Evolutionary conservation across 2,329 filamentous ascomycete genomes (phyloP), one percentile per base, ranked within the genome.

Genomic region (Cladosporium austrohemisphaericum): DNA sequence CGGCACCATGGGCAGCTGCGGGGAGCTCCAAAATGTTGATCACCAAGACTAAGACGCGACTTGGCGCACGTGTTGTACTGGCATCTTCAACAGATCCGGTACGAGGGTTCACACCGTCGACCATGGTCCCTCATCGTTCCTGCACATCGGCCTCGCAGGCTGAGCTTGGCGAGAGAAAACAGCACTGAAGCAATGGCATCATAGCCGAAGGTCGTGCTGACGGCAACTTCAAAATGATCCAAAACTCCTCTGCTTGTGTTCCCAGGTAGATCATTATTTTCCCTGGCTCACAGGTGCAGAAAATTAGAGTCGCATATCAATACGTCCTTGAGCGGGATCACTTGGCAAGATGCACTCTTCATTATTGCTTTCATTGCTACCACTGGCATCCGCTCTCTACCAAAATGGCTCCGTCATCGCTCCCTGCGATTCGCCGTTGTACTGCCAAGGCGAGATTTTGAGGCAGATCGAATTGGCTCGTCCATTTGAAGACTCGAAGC

Each of bases 401-500:
- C 69, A 71, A 56, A 81, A 85, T 64, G 82, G 80, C 56, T 76
- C 76, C 3, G 70, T 81, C 32, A 73, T 78, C 51, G 79, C 82
- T 2, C 82, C 83, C 1, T 86, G 83, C 66, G 79, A 85, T 61
- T 85, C 82, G 7, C 76, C 80, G 13, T 71, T 86, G 16, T 86
- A 86, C 66, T 86, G 83, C 61, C 75, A 81, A 55, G 83, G 83
- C 40, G 78, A 84, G 0, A 73, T 86, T 10, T 72, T 86, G 2
- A 72, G 75, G 52, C 73, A 80, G 54, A 76, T 86, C 40, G 76
- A 86, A 68, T 70, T 85, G 8, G 83, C 83, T 2, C 71, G 70
- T 19, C 82, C 82, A 0, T 86, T 85, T 56, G 67, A 71, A 11
- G 83, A 86, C 67, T 85, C 81, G 52, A 86, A 86, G 72, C 85